A percentile compares a stretch with the other conserved stretches of the same genome.
Evolutionary conservation across 2,329 filamentous ascomycete species (phyloP).

Genomic region (Penicillium sclerotigenum): DNA sequence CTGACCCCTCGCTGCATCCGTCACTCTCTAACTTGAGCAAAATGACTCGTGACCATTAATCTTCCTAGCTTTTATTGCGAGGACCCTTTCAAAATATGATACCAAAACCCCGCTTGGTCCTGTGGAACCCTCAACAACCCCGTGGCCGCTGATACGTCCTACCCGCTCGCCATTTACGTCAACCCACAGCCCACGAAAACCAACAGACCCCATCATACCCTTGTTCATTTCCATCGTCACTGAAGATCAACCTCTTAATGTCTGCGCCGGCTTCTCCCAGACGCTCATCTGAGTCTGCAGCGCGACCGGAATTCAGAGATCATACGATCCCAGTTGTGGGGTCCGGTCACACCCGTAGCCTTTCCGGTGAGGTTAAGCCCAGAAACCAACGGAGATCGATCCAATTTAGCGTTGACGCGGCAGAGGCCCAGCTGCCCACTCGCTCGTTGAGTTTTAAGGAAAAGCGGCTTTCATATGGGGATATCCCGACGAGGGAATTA

Average conservation of each 20-base stretch:
- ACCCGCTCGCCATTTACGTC: not conserved
- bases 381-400: constrained; percentile 37
- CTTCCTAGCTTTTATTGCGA: constrained; percentile 4
- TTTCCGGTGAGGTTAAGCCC: constrained; percentile 22
- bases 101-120: constrained; percentile 2
- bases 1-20: constrained; percentile 23
- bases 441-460: constrained; percentile 29
- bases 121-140: constrained; percentile 8
- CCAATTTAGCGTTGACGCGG: constrained; percentile 36
- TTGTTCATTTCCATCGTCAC: constrained; percentile 14
- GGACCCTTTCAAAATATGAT: constrained; percentile 3
- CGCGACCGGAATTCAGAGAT: constrained; percentile 9
- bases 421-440: constrained; percentile 29
- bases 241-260: constrained; percentile 12
- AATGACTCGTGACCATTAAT: constrained; percentile 4
- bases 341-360: constrained; percentile 21
- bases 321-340: constrained; percentile 12
- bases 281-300: constrained; percentile 20
- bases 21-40: constrained; percentile 7
- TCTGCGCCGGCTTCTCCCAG: constrained; percentile 19
- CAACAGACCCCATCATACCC: not conserved
- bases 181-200: not conserved
- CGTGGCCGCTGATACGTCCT: constrained; percentile 3
- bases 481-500: constrained; percentile 13
- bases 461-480: constrained; percentile 25